A percentile compares a stretch with the other conserved stretches of the same genome.
Evolutionary conservation across 148 eudicot species (phyloP).

Genomic region (Rhododendron griersonianum): DNA sequence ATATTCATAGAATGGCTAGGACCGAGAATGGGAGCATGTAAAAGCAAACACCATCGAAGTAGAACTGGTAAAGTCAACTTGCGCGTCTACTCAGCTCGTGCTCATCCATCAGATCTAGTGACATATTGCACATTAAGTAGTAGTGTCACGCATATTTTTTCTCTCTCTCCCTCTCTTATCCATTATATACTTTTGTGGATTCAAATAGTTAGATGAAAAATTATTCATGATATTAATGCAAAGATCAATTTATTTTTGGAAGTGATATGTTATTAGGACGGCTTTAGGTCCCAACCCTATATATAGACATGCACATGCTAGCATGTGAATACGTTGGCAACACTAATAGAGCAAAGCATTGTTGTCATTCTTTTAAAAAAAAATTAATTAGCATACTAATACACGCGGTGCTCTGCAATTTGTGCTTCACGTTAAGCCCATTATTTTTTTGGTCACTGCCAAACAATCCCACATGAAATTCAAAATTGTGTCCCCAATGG

Average conservation of each 20-base stretch:
- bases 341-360: not conserved
- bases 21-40: not conserved
- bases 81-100: not conserved
- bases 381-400: not conserved
- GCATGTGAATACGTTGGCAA: slow-evolving; percentile 22
- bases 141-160: not conserved
- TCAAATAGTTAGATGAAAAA: not conserved
- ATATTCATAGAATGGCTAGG: not conserved
- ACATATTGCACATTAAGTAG: not conserved
- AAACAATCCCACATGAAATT: slow-evolving; percentile 10
- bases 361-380: not conserved
- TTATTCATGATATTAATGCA: not conserved
- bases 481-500: not conserved
- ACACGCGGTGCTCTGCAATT: not conserved
- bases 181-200: not conserved
- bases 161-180: not conserved
- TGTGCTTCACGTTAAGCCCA: not conserved
- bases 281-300: not conserved
- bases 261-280: not conserved
- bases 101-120: not conserved
- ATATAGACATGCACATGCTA: slow-evolving; percentile 11
- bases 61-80: not conserved
- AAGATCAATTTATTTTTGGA: not conserved
- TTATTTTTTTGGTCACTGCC: not conserved
- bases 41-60: not conserved